Conservation (phyloP, 1,139 yeast species). For the Hyphopichia pseudoburtonii region DNA sequence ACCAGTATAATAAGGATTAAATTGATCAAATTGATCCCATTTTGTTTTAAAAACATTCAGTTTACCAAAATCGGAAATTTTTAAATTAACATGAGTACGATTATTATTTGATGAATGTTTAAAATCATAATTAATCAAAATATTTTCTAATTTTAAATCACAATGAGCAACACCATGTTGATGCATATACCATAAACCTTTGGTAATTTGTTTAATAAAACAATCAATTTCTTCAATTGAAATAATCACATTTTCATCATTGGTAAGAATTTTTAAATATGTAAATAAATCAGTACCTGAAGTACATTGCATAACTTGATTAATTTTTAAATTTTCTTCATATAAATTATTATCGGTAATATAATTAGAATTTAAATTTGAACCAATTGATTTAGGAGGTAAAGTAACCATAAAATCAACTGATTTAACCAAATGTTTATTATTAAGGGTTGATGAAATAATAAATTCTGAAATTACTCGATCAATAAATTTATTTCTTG, state of each 20-base stretch:
- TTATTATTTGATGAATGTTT: slow-evolving; percentile 13
- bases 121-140: slow-evolving; percentile 33
- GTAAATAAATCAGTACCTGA: slow-evolving; percentile 69
- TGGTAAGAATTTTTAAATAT: slow-evolving; percentile 23
- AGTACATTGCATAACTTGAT: slow-evolving; percentile 78
- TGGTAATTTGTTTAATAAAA: slow-evolving; percentile 63
- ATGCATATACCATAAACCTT: slow-evolving; percentile 68
- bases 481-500: slow-evolving; percentile 59
- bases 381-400: slow-evolving; percentile 11
- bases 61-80: slow-evolving; percentile 74
- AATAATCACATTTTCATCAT: slow-evolving; percentile 13
- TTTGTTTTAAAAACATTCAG: slow-evolving; percentile 72
- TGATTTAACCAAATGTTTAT: slow-evolving; percentile 67
- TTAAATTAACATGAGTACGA: slow-evolving; percentile 42
- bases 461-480: slow-evolving; percentile 77
- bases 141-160: slow-evolving; percentile 68
- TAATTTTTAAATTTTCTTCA: slow-evolving; percentile 45
- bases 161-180: slow-evolving; percentile 76
- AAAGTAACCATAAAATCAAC: slow-evolving; percentile 59
- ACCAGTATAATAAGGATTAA: slow-evolving; percentile 52
- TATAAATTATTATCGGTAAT: neutral
- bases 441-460: slow-evolving; percentile 67
- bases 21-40: slow-evolving; percentile 52
- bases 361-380: slow-evolving; percentile 1
- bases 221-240: slow-evolving; percentile 65